These are phyloP conservation scores for Coprinopsis marcescibilis DNA, from an alignment of 768 basidiomycete genomes.

Conservation along the genomic window DNA sequence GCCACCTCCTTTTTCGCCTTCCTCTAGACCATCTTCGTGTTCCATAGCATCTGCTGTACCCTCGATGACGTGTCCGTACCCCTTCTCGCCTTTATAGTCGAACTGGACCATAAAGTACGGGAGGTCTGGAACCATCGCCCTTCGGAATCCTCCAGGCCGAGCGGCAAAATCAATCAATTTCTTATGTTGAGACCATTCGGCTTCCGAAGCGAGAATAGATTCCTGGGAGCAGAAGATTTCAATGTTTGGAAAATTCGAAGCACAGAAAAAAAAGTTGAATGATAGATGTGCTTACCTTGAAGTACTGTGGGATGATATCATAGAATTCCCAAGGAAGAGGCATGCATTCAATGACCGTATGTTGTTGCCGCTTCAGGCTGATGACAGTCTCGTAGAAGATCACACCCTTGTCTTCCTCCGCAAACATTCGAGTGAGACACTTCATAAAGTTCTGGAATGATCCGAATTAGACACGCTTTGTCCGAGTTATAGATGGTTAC, in stretches of 20 bases:
- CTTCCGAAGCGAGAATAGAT: slow-evolving; percentile 88
- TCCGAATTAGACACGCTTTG: not conserved
- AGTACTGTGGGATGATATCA: slow-evolving; percentile 87
- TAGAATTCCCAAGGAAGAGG: slow-evolving; percentile 88
- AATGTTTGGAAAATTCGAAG: not conserved
- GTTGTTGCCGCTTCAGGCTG: slow-evolving; percentile 79
- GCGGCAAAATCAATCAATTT: slow-evolving; percentile 92
- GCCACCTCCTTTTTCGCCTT: slow-evolving; percentile 86
- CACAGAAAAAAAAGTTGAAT: not conserved
- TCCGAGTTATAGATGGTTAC: slow-evolving; percentile 31
- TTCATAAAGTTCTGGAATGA: slow-evolving; percentile 68
- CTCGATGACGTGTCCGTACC: slow-evolving; percentile 98
- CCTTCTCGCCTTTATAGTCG: slow-evolving; percentile 96
- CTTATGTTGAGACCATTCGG: slow-evolving; percentile 98
- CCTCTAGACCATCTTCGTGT: slow-evolving; percentile 62
- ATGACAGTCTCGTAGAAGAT: slow-evolving; percentile 95
- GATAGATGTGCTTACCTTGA: slow-evolving; percentile 54
- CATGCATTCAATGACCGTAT: slow-evolving; percentile 91
- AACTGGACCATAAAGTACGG: slow-evolving; percentile 99
- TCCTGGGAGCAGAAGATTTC: slow-evolving; percentile 45
- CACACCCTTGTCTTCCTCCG: slow-evolving; percentile 89
- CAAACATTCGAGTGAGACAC: slow-evolving; percentile 92
- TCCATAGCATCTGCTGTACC: slow-evolving; percentile 69
- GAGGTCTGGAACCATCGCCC: slow-evolving; percentile 92
- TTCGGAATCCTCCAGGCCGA: slow-evolving; percentile 87